Conservation (phyloP, 345 rosid species). For the Zanthoxylum bungeanum region DNA sequence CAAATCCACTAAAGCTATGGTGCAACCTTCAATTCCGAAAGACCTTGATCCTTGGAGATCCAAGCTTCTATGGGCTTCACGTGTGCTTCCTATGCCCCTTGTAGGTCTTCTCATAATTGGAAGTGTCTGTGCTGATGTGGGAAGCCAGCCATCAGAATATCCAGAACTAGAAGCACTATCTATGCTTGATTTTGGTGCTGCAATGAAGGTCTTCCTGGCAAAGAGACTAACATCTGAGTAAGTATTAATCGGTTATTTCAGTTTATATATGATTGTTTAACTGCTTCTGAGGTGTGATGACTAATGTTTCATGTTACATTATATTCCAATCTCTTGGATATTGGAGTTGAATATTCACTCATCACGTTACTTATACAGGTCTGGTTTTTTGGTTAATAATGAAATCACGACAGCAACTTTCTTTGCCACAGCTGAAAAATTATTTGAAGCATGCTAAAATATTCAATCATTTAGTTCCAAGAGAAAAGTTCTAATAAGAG, state of each 20-base stretch:
- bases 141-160: conserved; percentile 52
- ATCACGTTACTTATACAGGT: not conserved
- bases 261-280: not conserved
- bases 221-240: conserved; percentile 86
- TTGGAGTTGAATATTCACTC: not conserved
- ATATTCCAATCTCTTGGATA: not conserved
- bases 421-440: not conserved
- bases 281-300: not conserved
- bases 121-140: conserved; percentile 63
- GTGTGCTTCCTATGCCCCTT: conserved; percentile 96
- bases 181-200: conserved; percentile 77
- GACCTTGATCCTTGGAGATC: conserved; percentile 85
- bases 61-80: conserved; percentile 91
- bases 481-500: not conserved
- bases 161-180: conserved; percentile 87
- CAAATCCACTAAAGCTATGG: conserved; percentile 76
- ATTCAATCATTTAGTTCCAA: not conserved
- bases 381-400: not conserved
- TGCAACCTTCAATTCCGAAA: conserved; percentile 57
- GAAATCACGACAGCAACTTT: not conserved
- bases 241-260: conserved; percentile 21
- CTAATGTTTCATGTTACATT: not conserved
- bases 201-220: conserved; percentile 90
- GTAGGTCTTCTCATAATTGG: conserved; percentile 85
- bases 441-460: not conserved